Evolutionary conservation across 2,329 filamentous ascomycete species (phyloP), one percentile per base, ranked within the genome.

Genomic region (Podosphaera xanthii): DNA sequence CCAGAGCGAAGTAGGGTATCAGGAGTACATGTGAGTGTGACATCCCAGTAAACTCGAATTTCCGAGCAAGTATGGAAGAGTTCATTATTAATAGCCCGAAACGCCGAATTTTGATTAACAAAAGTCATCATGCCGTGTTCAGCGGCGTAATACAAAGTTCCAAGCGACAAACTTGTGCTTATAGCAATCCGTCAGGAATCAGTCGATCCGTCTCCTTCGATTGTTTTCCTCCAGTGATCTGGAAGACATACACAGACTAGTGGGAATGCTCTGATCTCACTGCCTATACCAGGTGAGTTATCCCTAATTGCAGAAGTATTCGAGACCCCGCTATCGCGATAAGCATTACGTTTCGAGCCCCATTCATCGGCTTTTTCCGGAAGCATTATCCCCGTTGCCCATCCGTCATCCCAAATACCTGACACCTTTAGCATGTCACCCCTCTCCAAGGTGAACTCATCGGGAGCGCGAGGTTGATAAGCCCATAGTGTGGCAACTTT

Each of bases 351-450:
- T 63, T 84, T 79, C 50, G 79, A 77, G 65, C 94, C 87, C 82
- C 88, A 96, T 63, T 96, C 87, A 62, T 97, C 91, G 2, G 89
- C 89, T 59, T 81, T 79, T 66, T 94, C 87, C 59, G 84, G 78
- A 59, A 94, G 74, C 68, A 94, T 77, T 59, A 96, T 79, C 66
- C 92, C 92, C 1, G 92, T 98, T 9, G 92, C 92, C 92, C 92
- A 98, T 54, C 92, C 92, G 70, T 98, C 92, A 67, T 98, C 92
- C 92, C 92, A 98, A 64, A 98, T 98, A 62, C 92, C 92, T 38
- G 97, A 85, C 12, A 98, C 84, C 73, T 96, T 97, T 67, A 98
- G 78, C 90, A 98, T 96, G 69, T 98, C 92, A 59, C 92, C 92
- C 60, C 92, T 82, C 67, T 97, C 92, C 44, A 98, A 76, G 46